phyloP scores from a whole-genome alignment of 306 rosid species.

The Cicer pinnatifidum region DNA sequence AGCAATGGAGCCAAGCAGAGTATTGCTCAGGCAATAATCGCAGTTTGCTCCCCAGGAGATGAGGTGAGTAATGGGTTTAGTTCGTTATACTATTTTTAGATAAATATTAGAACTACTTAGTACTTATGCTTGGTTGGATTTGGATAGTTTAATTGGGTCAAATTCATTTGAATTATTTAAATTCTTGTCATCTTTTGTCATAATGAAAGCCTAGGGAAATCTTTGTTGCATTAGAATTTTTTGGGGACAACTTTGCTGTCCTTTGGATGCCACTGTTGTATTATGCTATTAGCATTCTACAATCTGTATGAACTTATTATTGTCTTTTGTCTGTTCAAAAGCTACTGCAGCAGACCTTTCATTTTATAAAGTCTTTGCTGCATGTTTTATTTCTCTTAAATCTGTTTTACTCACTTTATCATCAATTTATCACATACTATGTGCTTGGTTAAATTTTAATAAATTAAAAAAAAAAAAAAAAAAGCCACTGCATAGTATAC shows the following conservation, averaged over 20 bases:
- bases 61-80: constrained; percentile 57
- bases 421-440: constrained; percentile 1
- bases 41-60: constrained; percentile 92
- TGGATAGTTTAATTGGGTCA: too few species aligned
- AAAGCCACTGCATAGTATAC: constrained; percentile 19
- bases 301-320: constrained; percentile 19
- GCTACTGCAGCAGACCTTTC: constrained; percentile 11
- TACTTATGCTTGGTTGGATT: not conserved
- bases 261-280: not conserved
- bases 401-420: constrained; percentile 19
- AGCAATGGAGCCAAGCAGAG: constrained; percentile 98
- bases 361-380: constrained; percentile 23
- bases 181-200: not conserved
- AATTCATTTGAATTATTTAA: constrained; percentile 5
- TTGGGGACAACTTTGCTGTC: not conserved
- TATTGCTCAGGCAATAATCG: constrained; percentile 73
- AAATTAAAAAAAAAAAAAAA: constrained; percentile 1
- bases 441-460: constrained; percentile 15
- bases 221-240: not conserved
- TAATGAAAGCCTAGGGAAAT: constrained; percentile 1
- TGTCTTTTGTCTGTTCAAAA: constrained; percentile 31
- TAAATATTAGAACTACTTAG: not conserved
- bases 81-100: constrained; percentile 2
- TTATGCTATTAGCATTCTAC: constrained; percentile 4
- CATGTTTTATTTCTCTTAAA: not conserved